Evolutionary conservation across 2,329 filamentous ascomycete genomes (phyloP), one percentile per base, ranked within the genome.

Genomic region (Microcyclosporella mali): DNA sequence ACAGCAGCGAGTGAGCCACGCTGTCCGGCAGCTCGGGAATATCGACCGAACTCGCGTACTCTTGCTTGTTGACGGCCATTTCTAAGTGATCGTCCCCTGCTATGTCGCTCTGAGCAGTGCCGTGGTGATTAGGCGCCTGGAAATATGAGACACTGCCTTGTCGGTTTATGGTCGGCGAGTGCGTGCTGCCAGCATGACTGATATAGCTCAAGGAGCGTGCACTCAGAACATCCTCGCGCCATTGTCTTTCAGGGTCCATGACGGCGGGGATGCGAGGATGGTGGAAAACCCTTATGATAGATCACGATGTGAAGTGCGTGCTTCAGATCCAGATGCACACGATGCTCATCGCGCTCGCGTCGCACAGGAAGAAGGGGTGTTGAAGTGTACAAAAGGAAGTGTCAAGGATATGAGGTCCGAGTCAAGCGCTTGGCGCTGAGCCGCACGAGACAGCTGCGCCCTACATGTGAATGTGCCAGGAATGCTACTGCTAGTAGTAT

Each of bases 151-250:
- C 21, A 43, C 44, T 56, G 31, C 46, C 39, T 34, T 45, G 51
- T 31, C 52, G 47, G 34, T 42, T 47, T 10, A 35, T 33, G 40
- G 41, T 25, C 10, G 27, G 41, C 27, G 31, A n/a, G 16, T 10
- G 8, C 10, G 48, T 32, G 33, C 45, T 53, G 32, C 50, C 52
- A 16, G 45, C 44, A 40, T 54, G 59, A 48, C 51, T 59, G 42
- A 61, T 47, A 47, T 59, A 61, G 30, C 60, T 61, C 29, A 64
- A 56, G 6, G 57, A 58, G 46, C 61, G 59, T 3, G 61, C 62
- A 17, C 59, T 61, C n/a, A 63, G 52, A 35, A 62, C 60, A 14
- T 51, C 53, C 43, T 62, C 56, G 45, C 53, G 56, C 54, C 56
- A 56, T 40, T 47, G 31, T n/a, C n/a, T n/a, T n/a, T n/a, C n/a